phyloP scores from a whole-genome alignment of 306 rosid species.

The Astragalus glycyphyllos region DNA sequence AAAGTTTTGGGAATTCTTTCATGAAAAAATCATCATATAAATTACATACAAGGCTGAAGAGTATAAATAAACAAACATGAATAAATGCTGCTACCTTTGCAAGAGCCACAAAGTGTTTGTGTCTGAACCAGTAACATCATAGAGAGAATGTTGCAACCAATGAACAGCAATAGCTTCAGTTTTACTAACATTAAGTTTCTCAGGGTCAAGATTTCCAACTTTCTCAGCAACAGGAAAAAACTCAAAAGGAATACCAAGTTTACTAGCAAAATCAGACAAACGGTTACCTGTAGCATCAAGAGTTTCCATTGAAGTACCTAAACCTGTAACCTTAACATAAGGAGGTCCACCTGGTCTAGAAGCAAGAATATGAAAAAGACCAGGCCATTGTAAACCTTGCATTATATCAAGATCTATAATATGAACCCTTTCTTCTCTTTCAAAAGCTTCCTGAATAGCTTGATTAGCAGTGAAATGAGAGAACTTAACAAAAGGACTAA shows the following conservation, averaged over 20 bases:
- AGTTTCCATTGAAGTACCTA: conserved; percentile 84
- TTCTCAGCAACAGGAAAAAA: conserved; percentile 86
- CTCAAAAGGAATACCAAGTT: conserved; percentile 90
- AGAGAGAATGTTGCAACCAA: conserved; percentile 97
- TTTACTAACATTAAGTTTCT: conserved; percentile 73
- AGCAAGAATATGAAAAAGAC: conserved; percentile 87
- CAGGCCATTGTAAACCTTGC: conserved; percentile 99
- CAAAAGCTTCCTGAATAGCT: conserved; percentile 96
- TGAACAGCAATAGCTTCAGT: conserved; percentile 98
- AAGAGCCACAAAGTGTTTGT: conserved; percentile 87
- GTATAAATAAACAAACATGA: too few species aligned
- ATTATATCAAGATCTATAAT: conserved; percentile 93
- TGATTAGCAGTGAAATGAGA: conserved; percentile 98
- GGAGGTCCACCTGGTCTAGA: conserved; percentile 97
- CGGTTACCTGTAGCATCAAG: conserved; percentile 94
- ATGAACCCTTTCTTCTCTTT: conserved; percentile 88
- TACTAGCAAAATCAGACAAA: conserved; percentile 81
- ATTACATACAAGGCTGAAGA: too few species aligned
- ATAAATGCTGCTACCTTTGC: conserved; percentile 64
- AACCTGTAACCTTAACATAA: conserved; percentile 83
- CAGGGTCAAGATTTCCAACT: conserved; percentile 81
- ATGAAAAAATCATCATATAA: conserved; percentile 30
- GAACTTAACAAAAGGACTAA: conserved; percentile 92
- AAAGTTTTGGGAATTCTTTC: conserved; percentile 36
- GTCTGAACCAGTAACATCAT: conserved; percentile 96